These are phyloP conservation scores for Cucumis melo DNA, from an alignment of 306 rosid species.

Conservation along the genomic window DNA sequence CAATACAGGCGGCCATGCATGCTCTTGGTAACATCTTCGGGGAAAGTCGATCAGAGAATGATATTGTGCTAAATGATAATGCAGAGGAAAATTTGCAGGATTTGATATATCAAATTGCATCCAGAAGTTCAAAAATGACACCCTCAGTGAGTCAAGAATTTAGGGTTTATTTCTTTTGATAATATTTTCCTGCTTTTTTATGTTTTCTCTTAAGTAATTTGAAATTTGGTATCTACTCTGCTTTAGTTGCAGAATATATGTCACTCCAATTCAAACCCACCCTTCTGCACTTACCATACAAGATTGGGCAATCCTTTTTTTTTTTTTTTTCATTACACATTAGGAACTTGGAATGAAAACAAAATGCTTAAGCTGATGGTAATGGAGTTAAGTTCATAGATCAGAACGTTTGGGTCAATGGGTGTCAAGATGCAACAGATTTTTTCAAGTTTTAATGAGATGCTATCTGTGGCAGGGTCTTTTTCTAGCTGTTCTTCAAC, in stretches of 20 bases:
- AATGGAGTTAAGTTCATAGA: background rate
- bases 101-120: constrained; percentile 49
- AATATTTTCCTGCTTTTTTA: background rate
- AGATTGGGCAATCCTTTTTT: background rate
- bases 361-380: constrained; percentile 3
- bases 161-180: constrained; percentile 9
- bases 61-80: constrained; percentile 33
- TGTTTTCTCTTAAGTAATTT: background rate
- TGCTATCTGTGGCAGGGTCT: constrained; percentile 51
- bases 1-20: constrained; percentile 64
- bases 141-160: constrained; percentile 49
- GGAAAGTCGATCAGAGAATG: constrained; percentile 50
- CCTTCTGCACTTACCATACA: background rate
- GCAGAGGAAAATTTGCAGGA: constrained; percentile 62
- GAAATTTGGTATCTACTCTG: background rate
- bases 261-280: constrained; percentile 1
- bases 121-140: constrained; percentile 59
- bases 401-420: background rate
- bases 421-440: background rate
- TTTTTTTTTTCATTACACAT: background rate
- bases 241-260: background rate
- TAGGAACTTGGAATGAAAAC: background rate
- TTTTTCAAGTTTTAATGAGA: background rate
- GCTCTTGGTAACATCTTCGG: constrained; percentile 74
- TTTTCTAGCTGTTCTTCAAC: constrained; percentile 58